A percentile compares a stretch with the other conserved stretches of the same genome.
Evolutionary conservation across 2,329 filamentous ascomycete species (phyloP).

Genomic region (Arthroderma sp.): DNA sequence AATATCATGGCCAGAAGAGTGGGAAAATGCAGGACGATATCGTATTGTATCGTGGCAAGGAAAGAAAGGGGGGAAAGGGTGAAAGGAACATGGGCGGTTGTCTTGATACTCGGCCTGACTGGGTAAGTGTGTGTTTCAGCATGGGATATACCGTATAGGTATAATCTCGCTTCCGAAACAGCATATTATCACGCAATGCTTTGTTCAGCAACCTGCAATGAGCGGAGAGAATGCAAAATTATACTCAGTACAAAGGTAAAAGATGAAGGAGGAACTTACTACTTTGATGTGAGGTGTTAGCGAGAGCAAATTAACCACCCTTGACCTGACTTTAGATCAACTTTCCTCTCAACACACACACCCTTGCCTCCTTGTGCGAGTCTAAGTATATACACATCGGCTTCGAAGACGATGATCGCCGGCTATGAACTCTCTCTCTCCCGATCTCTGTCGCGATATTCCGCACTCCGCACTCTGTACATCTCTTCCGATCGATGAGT

Average conservation of each 20-base stretch:
- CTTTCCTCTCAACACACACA: not conserved
- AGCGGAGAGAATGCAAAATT: not conserved
- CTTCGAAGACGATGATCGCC: not conserved
- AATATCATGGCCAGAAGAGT: not conserved
- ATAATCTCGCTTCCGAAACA: slow-evolving; percentile 1
- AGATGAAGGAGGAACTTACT: not conserved
- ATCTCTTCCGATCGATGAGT: not conserved
- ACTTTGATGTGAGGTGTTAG: not conserved
- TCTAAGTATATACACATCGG: not conserved
- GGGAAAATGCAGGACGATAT: not conserved
- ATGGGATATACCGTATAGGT: not conserved
- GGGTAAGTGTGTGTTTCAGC: not conserved
- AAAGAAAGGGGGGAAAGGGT: not conserved
- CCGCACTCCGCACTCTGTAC: not conserved
- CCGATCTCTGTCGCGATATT: not conserved
- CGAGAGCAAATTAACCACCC: not conserved
- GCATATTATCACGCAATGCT: slow-evolving; percentile 2
- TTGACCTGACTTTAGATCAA: not conserved
- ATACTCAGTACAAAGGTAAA: not conserved
- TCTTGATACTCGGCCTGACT: not conserved
- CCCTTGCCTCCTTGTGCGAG: not conserved
- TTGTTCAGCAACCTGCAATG: not conserved
- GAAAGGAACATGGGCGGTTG: not conserved
- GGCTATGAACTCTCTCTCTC: not conserved
- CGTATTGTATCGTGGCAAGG: not conserved